Percentiles rank a stretch among this genome's conserved stretches.
phyloP scores from a whole-genome alignment of 441 rosid genomes.

The Melastoma candidum region DNA sequence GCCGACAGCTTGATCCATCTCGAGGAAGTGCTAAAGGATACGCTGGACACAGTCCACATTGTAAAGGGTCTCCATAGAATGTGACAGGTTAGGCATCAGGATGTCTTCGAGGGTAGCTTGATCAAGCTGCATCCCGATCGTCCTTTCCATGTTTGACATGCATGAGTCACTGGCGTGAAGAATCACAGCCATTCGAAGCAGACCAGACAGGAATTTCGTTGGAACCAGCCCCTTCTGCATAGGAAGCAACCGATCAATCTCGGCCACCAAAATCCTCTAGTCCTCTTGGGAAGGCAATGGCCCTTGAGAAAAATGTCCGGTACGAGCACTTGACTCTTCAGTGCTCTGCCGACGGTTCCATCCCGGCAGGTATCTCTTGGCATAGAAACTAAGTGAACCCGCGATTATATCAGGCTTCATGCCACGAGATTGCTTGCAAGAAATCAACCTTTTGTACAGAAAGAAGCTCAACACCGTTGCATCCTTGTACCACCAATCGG shows the following conservation, averaged over 20 bases:
- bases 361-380: constrained; percentile 77
- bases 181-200: constrained; percentile 81
- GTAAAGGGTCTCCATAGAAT: constrained; percentile 86
- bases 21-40: constrained; percentile 77
- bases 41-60: constrained; percentile 87
- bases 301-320: constrained; percentile 40
- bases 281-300: constrained; percentile 69
- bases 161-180: constrained; percentile 53
- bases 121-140: constrained; percentile 95
- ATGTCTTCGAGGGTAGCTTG: constrained; percentile 92
- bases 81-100: constrained; percentile 81
- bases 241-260: constrained; percentile 59
- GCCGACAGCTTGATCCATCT: constrained; percentile 63
- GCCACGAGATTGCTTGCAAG: constrained; percentile 68
- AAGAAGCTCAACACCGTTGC: constrained; percentile 65
- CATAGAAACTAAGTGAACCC: constrained; percentile 68
- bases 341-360: constrained; percentile 63
- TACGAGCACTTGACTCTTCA: constrained; percentile 51
- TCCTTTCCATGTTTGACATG: constrained; percentile 60
- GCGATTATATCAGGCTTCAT: constrained; percentile 67
- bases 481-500: constrained; percentile 98
- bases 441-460: constrained; percentile 63
- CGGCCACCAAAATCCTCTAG: constrained; percentile 69
- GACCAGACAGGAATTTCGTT: constrained; percentile 73
- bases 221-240: constrained; percentile 73